These are phyloP conservation scores for Cutaneotrichosporon cyanovorans DNA, from an alignment of 1,284 basidiomycete genomes.

Conservation along the genomic window DNA sequence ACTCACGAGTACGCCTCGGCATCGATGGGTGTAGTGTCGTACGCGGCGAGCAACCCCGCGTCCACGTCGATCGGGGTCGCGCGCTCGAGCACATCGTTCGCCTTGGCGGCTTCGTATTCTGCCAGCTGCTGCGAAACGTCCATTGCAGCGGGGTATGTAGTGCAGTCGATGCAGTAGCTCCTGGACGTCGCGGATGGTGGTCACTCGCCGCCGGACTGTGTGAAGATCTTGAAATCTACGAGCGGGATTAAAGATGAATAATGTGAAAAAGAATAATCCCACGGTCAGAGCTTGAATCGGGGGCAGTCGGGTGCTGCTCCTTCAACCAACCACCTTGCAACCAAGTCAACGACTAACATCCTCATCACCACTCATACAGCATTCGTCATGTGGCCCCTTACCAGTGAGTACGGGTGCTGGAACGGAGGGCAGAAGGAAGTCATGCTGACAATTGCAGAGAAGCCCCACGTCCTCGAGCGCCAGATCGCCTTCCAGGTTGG, in stretches of 20 bases:
- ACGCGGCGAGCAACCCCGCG: conserved; percentile 71
- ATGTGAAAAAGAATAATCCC: too few species aligned
- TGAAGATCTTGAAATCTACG: background rate
- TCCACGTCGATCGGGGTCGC: conserved; percentile 76
- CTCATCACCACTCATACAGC: conserved; percentile 15
- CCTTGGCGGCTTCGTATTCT: conserved; percentile 36
- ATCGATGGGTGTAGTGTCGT: conserved; percentile 80
- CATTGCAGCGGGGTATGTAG: conserved; percentile 19
- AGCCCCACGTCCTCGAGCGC: conserved; percentile 37
- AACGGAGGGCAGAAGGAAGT: background rate
- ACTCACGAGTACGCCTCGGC: conserved; percentile 67
- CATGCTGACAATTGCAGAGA: conserved; percentile 22
- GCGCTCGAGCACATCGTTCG: conserved; percentile 55
- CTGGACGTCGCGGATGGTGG: too few species aligned
- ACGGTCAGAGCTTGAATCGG: background rate
- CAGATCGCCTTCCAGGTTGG: conserved; percentile 42
- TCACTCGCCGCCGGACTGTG: background rate
- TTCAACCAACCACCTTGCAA: conserved; percentile 1
- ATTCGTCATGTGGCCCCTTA: conserved; percentile 32
- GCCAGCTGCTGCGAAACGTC: conserved; percentile 40
- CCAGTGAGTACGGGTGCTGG: conserved; percentile 22
- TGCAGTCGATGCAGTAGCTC: background rate
- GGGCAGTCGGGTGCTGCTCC: background rate
- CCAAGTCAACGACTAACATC: background rate
- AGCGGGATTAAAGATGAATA: conserved; percentile 11